Evolutionary conservation across 208 protist species (phyloP), one percentile per base, ranked within the genome.

Genomic region (Borovskyia barvae): DNA sequence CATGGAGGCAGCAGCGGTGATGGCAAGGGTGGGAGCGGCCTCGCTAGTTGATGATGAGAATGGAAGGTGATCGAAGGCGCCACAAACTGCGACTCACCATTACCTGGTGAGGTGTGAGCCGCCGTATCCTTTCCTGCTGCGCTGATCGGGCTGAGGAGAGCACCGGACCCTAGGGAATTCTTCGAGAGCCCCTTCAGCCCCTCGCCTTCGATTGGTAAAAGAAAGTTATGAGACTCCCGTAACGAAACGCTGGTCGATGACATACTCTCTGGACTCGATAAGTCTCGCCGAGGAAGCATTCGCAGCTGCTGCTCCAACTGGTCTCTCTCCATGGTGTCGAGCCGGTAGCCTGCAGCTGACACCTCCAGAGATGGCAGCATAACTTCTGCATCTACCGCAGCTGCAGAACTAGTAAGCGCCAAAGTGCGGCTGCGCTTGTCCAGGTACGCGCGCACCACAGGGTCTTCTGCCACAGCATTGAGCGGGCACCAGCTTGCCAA

Each of bases 231-330:
- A n/a, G n/a, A n/a, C n/a, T n/a, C n/a, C n/a, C n/a, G n/a, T n/a
- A n/a, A n/a, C n/a, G 25, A 17, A 17, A 22, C 28, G 12, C 7
- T 30, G 30, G 47, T 2, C 22, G 67, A 66, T 2, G 47, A 50
- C 14, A 37, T n/a, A 32, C 42, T 59, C 32, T 59, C 60, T 26
- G 8, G 54, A 39, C 40, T 61, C 11, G 39, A 17, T 26, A 76
- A 36, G 11, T 56, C 15, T 4, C 75, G 62, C 9, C 61, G 69
- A 0, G 67, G 74, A 39, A 87, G 65, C 48, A 72, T 29, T 0
- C 62, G 66, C 14, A 90, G 67, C 65, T 85, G 43, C 35, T 49
- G 47, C 52, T 83, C 72, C 6, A 90, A 50, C 50, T 85, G 78
- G 17, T 82, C 57, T 8, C 82, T 70, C 61, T 90, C 82, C 33